phyloP scores from a whole-genome alignment of 805 yeast species.

The Candida quercuum region DNA sequence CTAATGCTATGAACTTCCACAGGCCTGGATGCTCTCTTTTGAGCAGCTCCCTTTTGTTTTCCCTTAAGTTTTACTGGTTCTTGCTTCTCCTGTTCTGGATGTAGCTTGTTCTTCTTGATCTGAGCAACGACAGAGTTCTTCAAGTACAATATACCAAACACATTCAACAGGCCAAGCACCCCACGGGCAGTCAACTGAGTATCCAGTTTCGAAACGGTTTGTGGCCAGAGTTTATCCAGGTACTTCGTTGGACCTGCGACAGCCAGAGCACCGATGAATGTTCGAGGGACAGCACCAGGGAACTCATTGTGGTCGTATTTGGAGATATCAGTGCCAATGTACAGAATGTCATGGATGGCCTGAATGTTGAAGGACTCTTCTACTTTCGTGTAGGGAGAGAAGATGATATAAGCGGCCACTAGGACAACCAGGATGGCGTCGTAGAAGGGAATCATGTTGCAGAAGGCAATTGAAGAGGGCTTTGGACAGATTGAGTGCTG shows the following conservation, averaged over 20 bases:
- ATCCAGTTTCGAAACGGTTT: conserved; percentile 40
- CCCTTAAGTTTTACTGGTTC: background rate
- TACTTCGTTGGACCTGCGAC: conserved; percentile 42
- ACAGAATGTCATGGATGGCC: conserved; percentile 77
- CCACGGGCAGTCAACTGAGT: conserved; percentile 54
- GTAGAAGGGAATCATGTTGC: conserved; percentile 8
- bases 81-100: background rate
- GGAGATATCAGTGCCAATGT: conserved; percentile 46
- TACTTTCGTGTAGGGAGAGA: conserved; percentile 84
- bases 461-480: background rate
- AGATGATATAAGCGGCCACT: conserved; percentile 42
- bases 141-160: conserved; percentile 43
- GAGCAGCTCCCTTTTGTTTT: conserved; percentile 1
- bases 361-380: conserved; percentile 92
- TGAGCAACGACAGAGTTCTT: conserved; percentile 34
- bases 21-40: conserved; percentile 8
- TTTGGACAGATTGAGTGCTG: no score
- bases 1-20: conserved; percentile 8
- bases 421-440: conserved; percentile 38
- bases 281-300: conserved; percentile 88
- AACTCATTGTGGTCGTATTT: conserved; percentile 70
- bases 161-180: conserved; percentile 59
- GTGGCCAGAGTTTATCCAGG: no score
- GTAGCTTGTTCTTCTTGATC: conserved; percentile 5
- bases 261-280: conserved; percentile 67